Evolutionary conservation across 75 land plant species (phyloP).

Genomic region (Cryptomeria japonica): DNA sequence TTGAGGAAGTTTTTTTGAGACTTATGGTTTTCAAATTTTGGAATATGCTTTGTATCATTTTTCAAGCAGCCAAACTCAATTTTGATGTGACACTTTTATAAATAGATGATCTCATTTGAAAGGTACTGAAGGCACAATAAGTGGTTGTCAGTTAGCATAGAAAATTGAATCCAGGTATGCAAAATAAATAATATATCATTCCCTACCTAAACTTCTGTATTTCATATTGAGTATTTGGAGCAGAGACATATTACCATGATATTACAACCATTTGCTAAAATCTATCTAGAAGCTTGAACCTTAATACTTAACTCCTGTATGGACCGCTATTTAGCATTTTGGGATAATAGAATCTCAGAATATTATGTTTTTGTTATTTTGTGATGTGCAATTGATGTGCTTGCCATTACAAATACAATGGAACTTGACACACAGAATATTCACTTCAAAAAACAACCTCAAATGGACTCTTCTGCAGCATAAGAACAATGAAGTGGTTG

Average conservation of each 20-base stretch:
- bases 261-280: not conserved
- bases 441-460: not conserved
- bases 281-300: not conserved
- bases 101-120: not conserved
- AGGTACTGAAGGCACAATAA: not conserved
- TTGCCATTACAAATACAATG: not conserved
- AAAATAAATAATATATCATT: not conserved
- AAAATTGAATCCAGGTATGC: not conserved
- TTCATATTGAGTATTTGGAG: not conserved
- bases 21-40: not conserved
- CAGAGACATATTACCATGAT: not conserved
- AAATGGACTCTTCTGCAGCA: not conserved
- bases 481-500: not conserved
- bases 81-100: not conserved
- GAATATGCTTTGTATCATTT: not conserved
- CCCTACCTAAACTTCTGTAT: not conserved
- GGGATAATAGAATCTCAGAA: not conserved
- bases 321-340: not conserved
- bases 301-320: not conserved
- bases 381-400: not conserved
- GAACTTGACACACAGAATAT: not conserved
- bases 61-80: not conserved
- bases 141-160: not conserved
- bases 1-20: not conserved
- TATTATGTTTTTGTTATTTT: not conserved